phyloP scores from a whole-genome alignment of 371 early-diverging fungal genomes.

The Haplosporangium sp. region DNA sequence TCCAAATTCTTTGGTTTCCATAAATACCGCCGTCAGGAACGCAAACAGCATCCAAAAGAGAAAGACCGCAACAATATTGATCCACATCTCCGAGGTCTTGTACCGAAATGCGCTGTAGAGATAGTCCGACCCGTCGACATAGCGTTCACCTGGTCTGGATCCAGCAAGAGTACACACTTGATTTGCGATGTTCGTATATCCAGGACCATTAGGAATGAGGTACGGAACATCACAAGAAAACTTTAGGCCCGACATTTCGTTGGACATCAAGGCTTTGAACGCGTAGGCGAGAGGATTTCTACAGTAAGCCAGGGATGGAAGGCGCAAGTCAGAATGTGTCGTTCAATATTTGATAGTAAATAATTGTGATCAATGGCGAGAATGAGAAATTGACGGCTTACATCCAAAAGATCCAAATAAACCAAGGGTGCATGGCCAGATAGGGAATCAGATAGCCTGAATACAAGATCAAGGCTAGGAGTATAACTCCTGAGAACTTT shows the following conservation, averaged over 20 bases:
- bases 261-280: conserved; percentile 74
- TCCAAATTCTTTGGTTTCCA: conserved; percentile 62
- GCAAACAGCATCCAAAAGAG: conserved; percentile 61
- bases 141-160: conserved; percentile 59
- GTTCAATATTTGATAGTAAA: too few species aligned
- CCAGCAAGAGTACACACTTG: conserved; percentile 75
- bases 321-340: too few species aligned
- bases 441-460: conserved; percentile 76
- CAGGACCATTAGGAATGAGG: conserved; percentile 69
- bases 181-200: conserved; percentile 63
- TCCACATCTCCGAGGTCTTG: conserved; percentile 56
- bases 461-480: conserved; percentile 68
- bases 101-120: conserved; percentile 57
- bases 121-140: conserved; percentile 71
- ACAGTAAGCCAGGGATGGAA: too few species aligned
- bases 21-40: conserved; percentile 47
- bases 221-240: conserved; percentile 62
- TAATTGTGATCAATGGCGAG: too few species aligned
- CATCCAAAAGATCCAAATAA: conserved; percentile 80
- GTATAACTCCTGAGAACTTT: conserved; percentile 63
- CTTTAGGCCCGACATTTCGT: conserved; percentile 73
- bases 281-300: conserved; percentile 80
- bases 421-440: conserved; percentile 74
- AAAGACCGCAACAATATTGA: conserved; percentile 58
- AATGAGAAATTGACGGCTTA: too few species aligned